Base-by-base conservation (phyloP, 352 stramenopile species). In the Aphanomyces invadans region DNA sequence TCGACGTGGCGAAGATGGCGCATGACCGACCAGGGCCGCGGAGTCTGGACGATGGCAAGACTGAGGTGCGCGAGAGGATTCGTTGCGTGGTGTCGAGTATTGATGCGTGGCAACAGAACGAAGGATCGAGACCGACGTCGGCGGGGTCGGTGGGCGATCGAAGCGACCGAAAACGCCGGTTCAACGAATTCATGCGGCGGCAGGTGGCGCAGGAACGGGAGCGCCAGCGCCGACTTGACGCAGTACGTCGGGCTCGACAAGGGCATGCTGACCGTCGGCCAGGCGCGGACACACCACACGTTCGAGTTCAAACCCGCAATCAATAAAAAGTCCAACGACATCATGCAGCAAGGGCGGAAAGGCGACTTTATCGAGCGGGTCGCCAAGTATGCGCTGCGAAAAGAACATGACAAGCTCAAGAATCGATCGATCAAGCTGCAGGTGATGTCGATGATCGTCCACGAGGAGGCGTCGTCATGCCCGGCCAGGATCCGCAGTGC, bases 321-420 rank as follows among this genome's bases (percentile, higher is more conserved):
- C 71, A 92, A 91, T 73, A 92, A 92, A 65, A 85, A 87, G 7
- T 92, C 83, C 38, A 69, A 78, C 26, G 76, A 75, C 17, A 86
- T 92, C 76, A 91, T 91, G 81, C 79, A 83, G 49, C 89, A 91
- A 61, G 82, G 80, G 1, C 78, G 81, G 42, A 89, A 88, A 56
- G 83, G 85, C 9, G 83, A 92, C 56, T 94, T 91, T 62, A 72
- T 94, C 9, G 82, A 90, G 68, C 76, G 85, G 10, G 81, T 94
- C 60, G 82, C 80, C 4, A 78, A 85, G 36, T 87, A 91, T 68
- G 81, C 83, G 11, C 73, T 90, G 44, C 79, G 77, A 44, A 91
- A 86, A 69, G 81, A 94, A 73, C 79, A 92, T 52, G 81, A 88
- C 49, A 81, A 78, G 3, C 72, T 92, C 48, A 90, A 88, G 70